A percentile compares a stretch with the other conserved stretches of the same genome.
Evolutionary conservation across 2,329 filamentous ascomycete genomes (phyloP).

Genomic region (Apiospora aurea): DNA sequence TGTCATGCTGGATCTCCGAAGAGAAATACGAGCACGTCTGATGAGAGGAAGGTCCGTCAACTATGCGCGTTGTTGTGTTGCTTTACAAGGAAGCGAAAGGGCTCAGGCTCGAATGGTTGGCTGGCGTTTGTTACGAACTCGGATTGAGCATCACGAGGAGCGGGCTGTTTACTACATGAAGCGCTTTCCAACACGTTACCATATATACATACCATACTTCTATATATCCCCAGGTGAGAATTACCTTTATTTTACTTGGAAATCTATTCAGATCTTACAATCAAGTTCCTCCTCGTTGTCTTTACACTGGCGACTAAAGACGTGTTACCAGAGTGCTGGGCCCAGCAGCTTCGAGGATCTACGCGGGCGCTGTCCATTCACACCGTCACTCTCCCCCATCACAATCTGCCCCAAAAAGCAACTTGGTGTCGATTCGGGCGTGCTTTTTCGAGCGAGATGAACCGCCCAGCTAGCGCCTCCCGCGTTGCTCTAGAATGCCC

Average conservation of each 20-base stretch:
- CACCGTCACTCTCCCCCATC: not conserved
- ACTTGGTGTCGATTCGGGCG: not conserved
- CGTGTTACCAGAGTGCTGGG: not conserved
- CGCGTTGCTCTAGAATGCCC: not conserved
- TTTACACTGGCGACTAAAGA: not conserved
- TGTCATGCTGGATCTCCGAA: too few relatives aligned
- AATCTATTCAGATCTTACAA: not conserved
- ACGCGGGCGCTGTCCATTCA: not conserved
- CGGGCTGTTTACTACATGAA: not conserved
- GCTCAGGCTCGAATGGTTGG: not conserved
- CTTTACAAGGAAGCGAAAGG: not conserved
- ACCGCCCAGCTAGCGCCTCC: not conserved
- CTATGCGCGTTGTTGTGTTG: not conserved
- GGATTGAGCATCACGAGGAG: not conserved
- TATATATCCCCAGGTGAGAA: not conserved
- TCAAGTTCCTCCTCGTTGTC: not conserved
- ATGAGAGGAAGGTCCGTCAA: not conserved
- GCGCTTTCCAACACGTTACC: not conserved
- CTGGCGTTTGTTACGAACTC: not conserved
- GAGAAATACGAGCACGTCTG: too few relatives aligned
- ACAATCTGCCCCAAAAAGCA: not conserved
- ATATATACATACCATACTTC: not conserved
- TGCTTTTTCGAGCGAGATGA: not conserved
- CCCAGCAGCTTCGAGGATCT: not conserved
- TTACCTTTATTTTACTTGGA: not conserved